Evolutionary conservation across 495 filamentous ascomycete genomes (phyloP).

Genomic region (Aspergillus egyptiacus): DNA sequence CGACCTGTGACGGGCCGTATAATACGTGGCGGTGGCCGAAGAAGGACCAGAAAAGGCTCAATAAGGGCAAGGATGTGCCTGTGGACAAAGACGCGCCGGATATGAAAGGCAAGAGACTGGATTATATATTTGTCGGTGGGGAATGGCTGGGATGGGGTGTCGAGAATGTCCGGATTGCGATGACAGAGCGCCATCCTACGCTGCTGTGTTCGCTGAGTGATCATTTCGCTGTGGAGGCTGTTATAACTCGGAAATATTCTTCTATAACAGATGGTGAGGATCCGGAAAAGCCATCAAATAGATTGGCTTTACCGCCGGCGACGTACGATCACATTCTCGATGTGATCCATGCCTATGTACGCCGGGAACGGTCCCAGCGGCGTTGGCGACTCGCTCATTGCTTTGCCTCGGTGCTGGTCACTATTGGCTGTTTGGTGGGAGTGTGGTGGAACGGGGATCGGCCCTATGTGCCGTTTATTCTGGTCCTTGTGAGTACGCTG

Average conservation of each 20-base stretch:
- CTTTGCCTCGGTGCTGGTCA: slow-evolving; percentile 53
- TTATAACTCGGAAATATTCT: slow-evolving; percentile 27
- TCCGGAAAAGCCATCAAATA: slow-evolving; percentile 21
- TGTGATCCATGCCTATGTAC: slow-evolving; percentile 58
- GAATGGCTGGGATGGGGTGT: slow-evolving; percentile 59
- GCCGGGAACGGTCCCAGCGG: slow-evolving; percentile 64
- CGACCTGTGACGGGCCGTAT: slow-evolving; percentile 75
- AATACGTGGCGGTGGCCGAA: slow-evolving; percentile 95
- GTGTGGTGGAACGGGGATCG: slow-evolving; percentile 74
- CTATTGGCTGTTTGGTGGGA: slow-evolving; percentile 64
- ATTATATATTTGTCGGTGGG: slow-evolving; percentile 80
- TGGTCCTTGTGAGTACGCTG: slow-evolving; percentile 72
- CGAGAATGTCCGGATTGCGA: slow-evolving; percentile 61
- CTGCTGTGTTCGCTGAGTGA: slow-evolving; percentile 82
- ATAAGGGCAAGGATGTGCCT: slow-evolving; percentile 49
- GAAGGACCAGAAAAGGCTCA: slow-evolving; percentile 50
- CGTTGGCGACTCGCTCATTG: slow-evolving; percentile 69
- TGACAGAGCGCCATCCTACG: slow-evolving; percentile 76
- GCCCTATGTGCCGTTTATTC: slow-evolving; percentile 73
- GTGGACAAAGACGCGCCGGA: slow-evolving; percentile 59
- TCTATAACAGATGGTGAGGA: not conserved
- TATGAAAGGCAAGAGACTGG: slow-evolving; percentile 74
- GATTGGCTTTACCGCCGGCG: slow-evolving; percentile 37
- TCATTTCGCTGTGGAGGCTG: slow-evolving; percentile 71
- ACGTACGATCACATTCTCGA: slow-evolving; percentile 69